Evolutionary conservation across 1,284 basidiomycete species (phyloP).

Genomic region (Irpex sp.): DNA sequence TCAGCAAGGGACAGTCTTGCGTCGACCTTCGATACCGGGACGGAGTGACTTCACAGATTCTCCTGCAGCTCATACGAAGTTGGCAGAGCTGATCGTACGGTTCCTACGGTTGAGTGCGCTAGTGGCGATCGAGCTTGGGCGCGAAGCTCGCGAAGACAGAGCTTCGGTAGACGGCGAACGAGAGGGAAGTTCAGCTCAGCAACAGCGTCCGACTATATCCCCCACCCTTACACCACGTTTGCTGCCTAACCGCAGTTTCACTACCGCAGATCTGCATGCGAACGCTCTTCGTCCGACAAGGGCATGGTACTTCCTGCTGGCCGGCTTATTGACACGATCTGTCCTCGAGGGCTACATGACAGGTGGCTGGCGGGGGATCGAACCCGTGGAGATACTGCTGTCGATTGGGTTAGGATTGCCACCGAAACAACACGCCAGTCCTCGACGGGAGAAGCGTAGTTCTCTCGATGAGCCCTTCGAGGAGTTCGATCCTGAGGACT

Average conservation of each 20-base stretch:
- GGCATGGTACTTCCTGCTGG: slow-evolving; percentile 78
- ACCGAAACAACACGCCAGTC: slow-evolving; percentile 10
- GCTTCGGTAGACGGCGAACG: slow-evolving; percentile 33
- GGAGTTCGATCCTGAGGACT: slow-evolving; percentile 72
- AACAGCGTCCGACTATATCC: slow-evolving; percentile 14
- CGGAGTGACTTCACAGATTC: slow-evolving; percentile 14
- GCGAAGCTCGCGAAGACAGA: slow-evolving; percentile 43
- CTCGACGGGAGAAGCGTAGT: slow-evolving; percentile 31
- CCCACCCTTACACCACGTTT: slow-evolving; percentile 23
- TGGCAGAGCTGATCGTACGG: slow-evolving; percentile 65
- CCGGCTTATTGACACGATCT: slow-evolving; percentile 71
- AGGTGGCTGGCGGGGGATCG: slow-evolving; percentile 70
- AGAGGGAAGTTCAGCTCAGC: slow-evolving; percentile 10
- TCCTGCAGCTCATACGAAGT: slow-evolving; percentile 51
- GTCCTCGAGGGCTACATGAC: slow-evolving; percentile 80
- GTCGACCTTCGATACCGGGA: slow-evolving; percentile 32
- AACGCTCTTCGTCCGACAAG: slow-evolving; percentile 52
- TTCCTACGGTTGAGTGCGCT: slow-evolving; percentile 74
- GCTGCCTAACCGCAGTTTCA: slow-evolving; percentile 20
- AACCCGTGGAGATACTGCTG: slow-evolving; percentile 68
- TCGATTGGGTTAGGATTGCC: slow-evolving; percentile 63
- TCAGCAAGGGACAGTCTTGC: slow-evolving; percentile 49
- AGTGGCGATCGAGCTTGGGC: slow-evolving; percentile 67
- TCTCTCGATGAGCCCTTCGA: slow-evolving; percentile 47
- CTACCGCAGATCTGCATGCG: slow-evolving; percentile 39